phyloP scores from a whole-genome alignment of 2,329 filamentous ascomycete species.

The Macrophomina pseudophaseolina region DNA sequence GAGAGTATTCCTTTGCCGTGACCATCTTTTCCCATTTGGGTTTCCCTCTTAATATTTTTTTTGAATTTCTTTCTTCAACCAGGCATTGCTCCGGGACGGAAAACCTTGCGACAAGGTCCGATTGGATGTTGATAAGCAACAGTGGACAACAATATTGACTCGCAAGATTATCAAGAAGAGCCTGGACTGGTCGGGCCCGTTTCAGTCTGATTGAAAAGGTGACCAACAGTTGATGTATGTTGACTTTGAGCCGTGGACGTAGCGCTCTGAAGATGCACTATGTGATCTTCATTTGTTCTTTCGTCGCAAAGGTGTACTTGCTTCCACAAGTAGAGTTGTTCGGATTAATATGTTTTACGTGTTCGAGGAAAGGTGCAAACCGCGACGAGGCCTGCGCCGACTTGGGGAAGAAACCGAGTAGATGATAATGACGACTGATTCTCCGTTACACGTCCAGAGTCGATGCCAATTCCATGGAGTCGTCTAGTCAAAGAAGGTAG shows the following conservation, averaged over 20 bases:
- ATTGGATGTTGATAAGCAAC: not conserved
- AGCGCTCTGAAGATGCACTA: not conserved
- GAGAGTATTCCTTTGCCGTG: not conserved
- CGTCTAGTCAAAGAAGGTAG: conserved; percentile 27
- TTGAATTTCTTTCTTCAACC: conserved; percentile 22
- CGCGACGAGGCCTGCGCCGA: conserved; percentile 4
- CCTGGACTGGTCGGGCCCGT: conserved; percentile 40
- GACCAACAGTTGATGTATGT: conserved; percentile 38
- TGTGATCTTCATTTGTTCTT: conserved; percentile 13
- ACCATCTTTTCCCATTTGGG: conserved; percentile 1
- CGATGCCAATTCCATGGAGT: conserved; percentile 22
- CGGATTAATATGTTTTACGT: conserved; percentile 23
- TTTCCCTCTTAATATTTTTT: conserved; percentile 9
- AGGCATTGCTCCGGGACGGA: not conserved
- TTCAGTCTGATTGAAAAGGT: conserved; percentile 30
- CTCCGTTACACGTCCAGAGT: conserved; percentile 10
- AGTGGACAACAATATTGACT: not conserved
- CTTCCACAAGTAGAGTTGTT: conserved; percentile 11
- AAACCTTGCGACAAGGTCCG: too few species aligned
- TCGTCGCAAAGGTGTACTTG: conserved; percentile 18
- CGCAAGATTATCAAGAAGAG: not conserved
- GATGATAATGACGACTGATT: conserved; percentile 12
- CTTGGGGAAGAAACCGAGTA: not conserved
- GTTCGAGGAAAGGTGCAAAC: conserved; percentile 5
- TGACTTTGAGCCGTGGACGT: conserved; percentile 1